Conservation (phyloP, 768 basidiomycete species). For the Pisolithus tinctorius region DNA sequence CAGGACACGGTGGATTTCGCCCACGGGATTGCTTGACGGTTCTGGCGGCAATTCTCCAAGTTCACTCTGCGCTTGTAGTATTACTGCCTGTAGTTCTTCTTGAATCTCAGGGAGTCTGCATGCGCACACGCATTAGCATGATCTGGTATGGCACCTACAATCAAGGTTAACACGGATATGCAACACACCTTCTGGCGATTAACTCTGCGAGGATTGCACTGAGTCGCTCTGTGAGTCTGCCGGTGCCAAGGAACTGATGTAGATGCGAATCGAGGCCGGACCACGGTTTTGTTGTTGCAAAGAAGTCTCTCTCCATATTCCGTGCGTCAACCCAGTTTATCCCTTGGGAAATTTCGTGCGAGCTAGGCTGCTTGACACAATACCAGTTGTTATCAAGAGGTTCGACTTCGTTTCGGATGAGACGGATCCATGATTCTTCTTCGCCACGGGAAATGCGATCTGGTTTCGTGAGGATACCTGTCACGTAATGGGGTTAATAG, state of each 20-base stretch:
- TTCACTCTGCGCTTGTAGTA: slow-evolving; percentile 32
- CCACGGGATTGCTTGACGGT: slow-evolving; percentile 49
- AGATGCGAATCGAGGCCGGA: slow-evolving; percentile 42
- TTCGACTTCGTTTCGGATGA: slow-evolving; percentile 47
- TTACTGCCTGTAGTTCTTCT: slow-evolving; percentile 44
- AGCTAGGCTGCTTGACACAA: slow-evolving; percentile 36
- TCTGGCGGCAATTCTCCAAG: slow-evolving; percentile 37
- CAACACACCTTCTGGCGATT: slow-evolving; percentile 50
- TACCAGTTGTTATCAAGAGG: slow-evolving; percentile 26
- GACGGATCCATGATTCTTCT: slow-evolving; percentile 41
- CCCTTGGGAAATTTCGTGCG: slow-evolving; percentile 15
- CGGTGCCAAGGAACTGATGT: slow-evolving; percentile 49
- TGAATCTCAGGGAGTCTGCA: slow-evolving; percentile 57
- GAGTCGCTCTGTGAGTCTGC: slow-evolving; percentile 48
- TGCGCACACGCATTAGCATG: not conserved
- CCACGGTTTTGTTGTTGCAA: slow-evolving; percentile 49
- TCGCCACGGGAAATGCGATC: slow-evolving; percentile 42
- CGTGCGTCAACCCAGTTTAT: slow-evolving; percentile 56
- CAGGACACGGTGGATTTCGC: slow-evolving; percentile 48
- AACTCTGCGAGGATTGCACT: slow-evolving; percentile 57
- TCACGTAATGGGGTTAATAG: not conserved
- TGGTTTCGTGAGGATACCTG: slow-evolving; percentile 71
- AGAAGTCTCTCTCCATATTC: slow-evolving; percentile 48
- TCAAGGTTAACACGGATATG: not conserved
- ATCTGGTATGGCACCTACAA: not conserved